Percentiles rank a stretch among this genome's conserved stretches.
phyloP scores from a whole-genome alignment of 345 rosid genomes.

The Linum usitatissimum region DNA sequence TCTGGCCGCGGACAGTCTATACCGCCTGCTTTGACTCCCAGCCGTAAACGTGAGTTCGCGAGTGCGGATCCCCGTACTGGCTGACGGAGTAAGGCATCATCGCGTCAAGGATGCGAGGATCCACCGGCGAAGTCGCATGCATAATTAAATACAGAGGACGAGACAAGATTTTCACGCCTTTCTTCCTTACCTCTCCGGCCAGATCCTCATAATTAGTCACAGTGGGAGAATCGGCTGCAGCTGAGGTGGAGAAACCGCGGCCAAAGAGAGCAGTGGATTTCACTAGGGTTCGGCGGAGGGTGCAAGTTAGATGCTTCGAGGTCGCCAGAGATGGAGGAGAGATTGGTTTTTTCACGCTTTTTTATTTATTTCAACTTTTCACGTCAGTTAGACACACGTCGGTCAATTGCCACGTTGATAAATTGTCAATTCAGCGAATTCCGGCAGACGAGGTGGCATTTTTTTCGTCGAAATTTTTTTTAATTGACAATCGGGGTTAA shows the following conservation, averaged over 20 bases:
- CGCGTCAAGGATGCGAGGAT: slow-evolving; percentile 78
- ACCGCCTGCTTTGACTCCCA: slow-evolving; percentile 95
- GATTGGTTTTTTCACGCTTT: too few relatives aligned
- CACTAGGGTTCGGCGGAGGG: slow-evolving; percentile 32
- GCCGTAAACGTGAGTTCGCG: slow-evolving; percentile 93
- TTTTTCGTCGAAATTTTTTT: too few relatives aligned
- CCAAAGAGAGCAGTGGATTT: slow-evolving; percentile 3
- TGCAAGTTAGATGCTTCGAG: slow-evolving; percentile 36
- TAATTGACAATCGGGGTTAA: too few relatives aligned
- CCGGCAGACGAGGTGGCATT: too few relatives aligned
- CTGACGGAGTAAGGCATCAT: slow-evolving; percentile 64
- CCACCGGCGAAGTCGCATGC: slow-evolving; percentile 20
- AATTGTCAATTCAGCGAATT: too few relatives aligned
- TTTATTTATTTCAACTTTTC: too few relatives aligned
- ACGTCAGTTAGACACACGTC: too few relatives aligned
- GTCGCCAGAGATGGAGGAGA: too few relatives aligned
- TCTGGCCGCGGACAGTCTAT: slow-evolving; percentile 63
- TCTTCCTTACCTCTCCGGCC: slow-evolving; percentile 33
- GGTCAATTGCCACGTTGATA: too few relatives aligned
- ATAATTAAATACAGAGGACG: slow-evolving; percentile 20
- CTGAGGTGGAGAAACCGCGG: slow-evolving; percentile 25
- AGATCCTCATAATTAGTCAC: slow-evolving; percentile 24
- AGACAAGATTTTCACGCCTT: slow-evolving; percentile 60
- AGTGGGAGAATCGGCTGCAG: slow-evolving; percentile 1
- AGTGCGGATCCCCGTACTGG: slow-evolving; percentile 86